A percentile compares a stretch with the other conserved stretches of the same genome.
Evolutionary conservation across 2,329 filamentous ascomycete species (phyloP).

Genomic region (Nigrograna mackinnonii): DNA sequence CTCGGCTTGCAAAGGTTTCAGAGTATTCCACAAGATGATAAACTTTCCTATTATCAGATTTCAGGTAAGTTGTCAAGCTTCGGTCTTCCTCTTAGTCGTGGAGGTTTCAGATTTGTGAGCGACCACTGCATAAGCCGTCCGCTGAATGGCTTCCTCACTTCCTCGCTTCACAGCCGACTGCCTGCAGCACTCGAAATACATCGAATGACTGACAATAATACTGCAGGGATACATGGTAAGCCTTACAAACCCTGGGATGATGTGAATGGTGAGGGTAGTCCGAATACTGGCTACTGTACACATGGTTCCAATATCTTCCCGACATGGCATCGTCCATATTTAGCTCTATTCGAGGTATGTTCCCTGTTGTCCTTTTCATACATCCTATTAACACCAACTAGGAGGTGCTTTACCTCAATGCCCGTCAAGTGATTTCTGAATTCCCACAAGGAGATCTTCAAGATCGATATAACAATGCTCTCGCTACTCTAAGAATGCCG

Average conservation of each 20-base stretch:
- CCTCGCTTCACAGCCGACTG: too few relatives aligned
- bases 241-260: slow-evolving; percentile 64
- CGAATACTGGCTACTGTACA: slow-evolving; percentile 73
- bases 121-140: too few relatives aligned
- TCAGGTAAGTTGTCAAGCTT: slow-evolving; percentile 64
- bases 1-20: slow-evolving; percentile 74
- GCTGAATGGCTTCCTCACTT: too few relatives aligned
- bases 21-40: slow-evolving; percentile 62
- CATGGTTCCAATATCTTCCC: slow-evolving; percentile 78
- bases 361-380: too few relatives aligned
- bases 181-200: too few relatives aligned
- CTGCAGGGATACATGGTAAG: slow-evolving; percentile 81
- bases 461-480: slow-evolving; percentile 39
- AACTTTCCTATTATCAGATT: slow-evolving; percentile 76
- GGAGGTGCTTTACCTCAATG: slow-evolving; percentile 45
- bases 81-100: too few relatives aligned
- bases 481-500: slow-evolving; percentile 43
- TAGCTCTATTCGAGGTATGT: slow-evolving; percentile 65
- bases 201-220: too few relatives aligned
- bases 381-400: slow-evolving; percentile 14
- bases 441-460: slow-evolving; percentile 42
- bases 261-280: slow-evolving; percentile 53
- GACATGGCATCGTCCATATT: slow-evolving; percentile 81
- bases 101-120: not conserved
- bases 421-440: slow-evolving; percentile 39